phyloP scores from a whole-genome alignment of 352 stramenopile species.

The Phytophthora boehmeriae region DNA sequence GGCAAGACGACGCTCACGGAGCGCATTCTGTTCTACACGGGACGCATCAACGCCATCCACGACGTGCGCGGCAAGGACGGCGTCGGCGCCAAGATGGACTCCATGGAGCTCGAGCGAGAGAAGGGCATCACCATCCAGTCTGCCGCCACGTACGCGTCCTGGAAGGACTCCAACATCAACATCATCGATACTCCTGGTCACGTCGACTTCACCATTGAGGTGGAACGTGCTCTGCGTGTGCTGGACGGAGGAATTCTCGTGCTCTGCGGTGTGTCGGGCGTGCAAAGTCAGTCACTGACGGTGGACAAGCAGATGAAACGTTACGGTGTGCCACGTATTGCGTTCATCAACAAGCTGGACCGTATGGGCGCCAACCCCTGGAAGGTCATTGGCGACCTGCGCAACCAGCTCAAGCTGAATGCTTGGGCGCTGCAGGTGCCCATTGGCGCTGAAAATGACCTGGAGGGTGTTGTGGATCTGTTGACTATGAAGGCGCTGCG shows the following conservation, averaged over 20 bases:
- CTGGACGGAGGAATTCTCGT: constrained; percentile 97
- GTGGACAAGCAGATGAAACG: constrained; percentile 99
- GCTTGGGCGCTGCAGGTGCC: constrained; percentile 96
- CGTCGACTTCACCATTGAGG: constrained; percentile 99
- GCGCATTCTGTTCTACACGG: constrained; percentile 99
- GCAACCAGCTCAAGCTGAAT: constrained; percentile 97
- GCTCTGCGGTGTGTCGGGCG: constrained; percentile 91
- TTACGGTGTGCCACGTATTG: constrained; percentile 98
- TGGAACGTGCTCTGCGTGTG: constrained; percentile 97
- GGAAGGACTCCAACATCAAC: constrained; percentile 98
- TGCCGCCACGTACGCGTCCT: constrained; percentile 96
- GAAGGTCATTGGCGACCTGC: constrained; percentile 95
- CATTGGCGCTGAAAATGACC: constrained; percentile 95
- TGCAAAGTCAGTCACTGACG: constrained; percentile 98
- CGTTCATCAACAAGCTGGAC: constrained; percentile 99
- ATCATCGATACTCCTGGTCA: constrained; percentile 99
- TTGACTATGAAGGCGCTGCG: constrained; percentile 90
- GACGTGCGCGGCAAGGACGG: constrained; percentile 97
- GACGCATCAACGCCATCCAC: constrained; percentile 97
- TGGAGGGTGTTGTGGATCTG: constrained; percentile 97
- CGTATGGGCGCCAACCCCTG: constrained; percentile 96
- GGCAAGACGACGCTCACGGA: constrained; percentile 99
- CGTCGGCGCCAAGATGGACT: constrained; percentile 99
- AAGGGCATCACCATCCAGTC: constrained; percentile 99
- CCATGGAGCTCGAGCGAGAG: constrained; percentile 99